Evolutionary conservation across 495 filamentous ascomycete genomes (phyloP), one percentile per base, ranked within the genome.

Genomic region (Penicillium salamii): DNA sequence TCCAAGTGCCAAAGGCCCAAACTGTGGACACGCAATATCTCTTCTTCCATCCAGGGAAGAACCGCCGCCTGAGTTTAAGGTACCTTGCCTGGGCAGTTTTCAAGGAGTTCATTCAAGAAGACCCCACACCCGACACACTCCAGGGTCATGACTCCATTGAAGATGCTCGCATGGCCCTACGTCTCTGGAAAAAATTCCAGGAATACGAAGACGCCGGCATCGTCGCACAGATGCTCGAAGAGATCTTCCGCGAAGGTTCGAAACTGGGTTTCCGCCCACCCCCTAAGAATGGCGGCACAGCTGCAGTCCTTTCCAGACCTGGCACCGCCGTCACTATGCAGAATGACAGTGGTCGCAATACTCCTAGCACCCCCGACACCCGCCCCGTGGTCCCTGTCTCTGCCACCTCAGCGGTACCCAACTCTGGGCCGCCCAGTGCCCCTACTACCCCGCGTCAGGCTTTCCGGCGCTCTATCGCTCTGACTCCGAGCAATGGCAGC

Each of bases 21-120:
- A 86, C 95, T 13, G 87, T 97, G 28, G 93, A 99, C 66, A 99
- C 93, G 2, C 88, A 89, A 38, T 83, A 91, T 38, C 75, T 95
- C 14, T 97, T 92, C 72, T 90, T 86, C 69, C 83, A 69, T 56
- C 79, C 58, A 66, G 63, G 75, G 46, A 74, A 78, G 32, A 68
- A 83, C 49, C 86, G 93, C 17, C 90, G 90, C 59, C 79, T 99
- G 1, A 88, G 84, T 36, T 79, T 98, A 5, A 84, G 89, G 21
- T 96, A 96, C 63, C 74, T 99, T 8, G 89, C 92, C 5, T 91
- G 88, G 83, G 81, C 82, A 18, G 74, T 99, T 7, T 82, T 99
- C 20, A 88, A 88, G 54, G 89, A 96, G 63, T 85, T 88, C 52
- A 96, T 99, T 52, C 93, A 99, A 69, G 78, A 84, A 49, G 84